Conservation (phyloP, 768 basidiomycete species). For the Tricholoma matsutake region DNA sequence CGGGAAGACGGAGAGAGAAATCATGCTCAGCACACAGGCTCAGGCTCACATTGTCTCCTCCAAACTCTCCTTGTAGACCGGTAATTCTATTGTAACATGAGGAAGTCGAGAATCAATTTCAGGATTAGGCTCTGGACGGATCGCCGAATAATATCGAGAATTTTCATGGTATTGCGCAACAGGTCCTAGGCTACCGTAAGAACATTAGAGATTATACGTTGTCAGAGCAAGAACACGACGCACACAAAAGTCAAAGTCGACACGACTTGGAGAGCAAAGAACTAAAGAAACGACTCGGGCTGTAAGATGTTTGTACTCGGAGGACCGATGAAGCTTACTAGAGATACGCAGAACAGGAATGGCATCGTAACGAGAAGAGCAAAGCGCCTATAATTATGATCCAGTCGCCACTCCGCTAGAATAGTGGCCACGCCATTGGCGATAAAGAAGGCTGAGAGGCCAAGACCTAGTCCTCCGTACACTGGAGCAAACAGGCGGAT, state of each 20-base stretch:
- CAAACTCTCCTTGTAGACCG: conserved; percentile 85
- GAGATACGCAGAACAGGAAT: conserved; percentile 70
- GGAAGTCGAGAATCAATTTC: conserved; percentile 64
- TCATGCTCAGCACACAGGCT: too few species aligned
- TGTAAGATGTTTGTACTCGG: not conserved
- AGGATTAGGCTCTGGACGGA: conserved; percentile 56
- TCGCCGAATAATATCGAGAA: conserved; percentile 78
- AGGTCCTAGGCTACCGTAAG: conserved; percentile 61
- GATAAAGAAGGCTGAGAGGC: conserved; percentile 66
- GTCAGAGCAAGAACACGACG: conserved; percentile 15
- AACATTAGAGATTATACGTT: conserved; percentile 3
- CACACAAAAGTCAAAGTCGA: conserved; percentile 65
- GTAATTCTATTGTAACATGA: conserved; percentile 78
- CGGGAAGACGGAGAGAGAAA: not conserved
- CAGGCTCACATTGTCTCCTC: conserved; percentile 74
- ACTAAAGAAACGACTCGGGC: conserved; percentile 40
- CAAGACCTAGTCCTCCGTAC: conserved; percentile 69
- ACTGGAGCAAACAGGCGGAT: conserved; percentile 68
- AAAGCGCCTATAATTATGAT: conserved; percentile 61
- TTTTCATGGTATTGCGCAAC: conserved; percentile 86
- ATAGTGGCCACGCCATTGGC: conserved; percentile 56
- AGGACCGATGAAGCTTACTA: conserved; percentile 42
- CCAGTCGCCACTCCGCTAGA: conserved; percentile 66
- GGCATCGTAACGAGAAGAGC: conserved; percentile 63
- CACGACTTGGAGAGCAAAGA: conserved; percentile 71